Evolutionary conservation across 495 filamentous ascomycete genomes (phyloP).

Genomic region (Xylaria acuta): DNA sequence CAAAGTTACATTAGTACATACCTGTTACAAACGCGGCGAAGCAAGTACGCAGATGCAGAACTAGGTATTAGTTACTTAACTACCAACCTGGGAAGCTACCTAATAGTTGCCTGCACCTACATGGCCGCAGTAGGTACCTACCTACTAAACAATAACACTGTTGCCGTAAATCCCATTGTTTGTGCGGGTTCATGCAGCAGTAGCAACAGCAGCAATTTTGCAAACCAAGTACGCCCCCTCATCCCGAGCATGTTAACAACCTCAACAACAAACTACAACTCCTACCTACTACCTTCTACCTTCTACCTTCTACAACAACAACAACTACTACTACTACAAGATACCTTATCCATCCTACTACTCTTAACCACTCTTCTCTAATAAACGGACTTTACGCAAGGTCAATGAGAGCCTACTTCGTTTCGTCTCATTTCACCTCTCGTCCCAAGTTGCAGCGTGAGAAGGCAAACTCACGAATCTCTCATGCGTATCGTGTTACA

Average conservation of each 20-base stretch:
- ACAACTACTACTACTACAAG: not conserved
- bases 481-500: not conserved
- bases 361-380: not conserved
- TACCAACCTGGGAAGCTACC: no score
- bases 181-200: slow-evolving; percentile 6
- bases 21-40: no score
- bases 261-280: not conserved
- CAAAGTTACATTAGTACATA: no score
- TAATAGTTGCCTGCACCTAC: not conserved
- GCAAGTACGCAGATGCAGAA: no score
- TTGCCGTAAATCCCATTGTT: not conserved
- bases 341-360: not conserved
- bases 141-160: not conserved
- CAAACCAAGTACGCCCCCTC: not conserved
- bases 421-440: not conserved
- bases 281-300: not conserved
- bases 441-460: not conserved
- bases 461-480: not conserved
- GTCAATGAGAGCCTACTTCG: not conserved
- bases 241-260: not conserved
- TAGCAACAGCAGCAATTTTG: not conserved
- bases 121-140: not conserved
- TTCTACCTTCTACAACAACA: not conserved
- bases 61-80: no score
- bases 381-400: not conserved